Percentiles rank a stretch among this genome's conserved stretches.
phyloP scores from a whole-genome alignment of 2,329 filamentous ascomycete species.

The Colletotrichum echinochloae region DNA sequence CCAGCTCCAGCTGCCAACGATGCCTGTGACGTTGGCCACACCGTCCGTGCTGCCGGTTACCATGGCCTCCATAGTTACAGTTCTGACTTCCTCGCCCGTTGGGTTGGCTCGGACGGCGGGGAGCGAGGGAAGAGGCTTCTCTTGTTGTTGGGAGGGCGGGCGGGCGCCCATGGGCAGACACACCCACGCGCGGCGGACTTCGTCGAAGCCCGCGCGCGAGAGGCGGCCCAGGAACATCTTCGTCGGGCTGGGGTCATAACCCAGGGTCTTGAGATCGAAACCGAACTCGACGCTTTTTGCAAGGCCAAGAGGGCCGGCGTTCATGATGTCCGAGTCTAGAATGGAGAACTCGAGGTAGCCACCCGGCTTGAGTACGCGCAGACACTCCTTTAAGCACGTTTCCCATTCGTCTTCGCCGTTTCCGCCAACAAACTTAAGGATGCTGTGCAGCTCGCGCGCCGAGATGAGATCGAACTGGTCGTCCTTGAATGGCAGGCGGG shows the following conservation, averaged over 20 bases:
- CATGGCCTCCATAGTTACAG: slow-evolving; percentile 71
- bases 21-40: slow-evolving; percentile 80
- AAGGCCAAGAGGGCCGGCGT: slow-evolving; percentile 81
- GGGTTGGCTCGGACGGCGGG: slow-evolving; percentile 49
- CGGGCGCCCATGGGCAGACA: slow-evolving; percentile 83
- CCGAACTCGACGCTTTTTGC: slow-evolving; percentile 92
- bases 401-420: slow-evolving; percentile 88
- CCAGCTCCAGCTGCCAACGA: slow-evolving; percentile 92
- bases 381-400: slow-evolving; percentile 84
- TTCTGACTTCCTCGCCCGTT: slow-evolving; percentile 56
- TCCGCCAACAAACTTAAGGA: slow-evolving; percentile 79
- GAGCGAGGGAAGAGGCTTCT: slow-evolving; percentile 42
- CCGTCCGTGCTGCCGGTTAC: slow-evolving; percentile 73
- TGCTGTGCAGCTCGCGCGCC: slow-evolving; percentile 85
- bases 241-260: slow-evolving; percentile 88
- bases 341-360: slow-evolving; percentile 93
- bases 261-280: slow-evolving; percentile 87
- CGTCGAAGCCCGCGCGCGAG: slow-evolving; percentile 79
- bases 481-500: slow-evolving; percentile 85
- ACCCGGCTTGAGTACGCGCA: slow-evolving; percentile 91
- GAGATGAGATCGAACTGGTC: slow-evolving; percentile 93
- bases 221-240: slow-evolving; percentile 84
- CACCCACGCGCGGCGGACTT: slow-evolving; percentile 87
- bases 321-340: slow-evolving; percentile 90
- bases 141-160: slow-evolving; percentile 50